Conservation (phyloP, 225 moss, liverwort and hornwort genomes). For the Lunularia cruciata region DNA sequence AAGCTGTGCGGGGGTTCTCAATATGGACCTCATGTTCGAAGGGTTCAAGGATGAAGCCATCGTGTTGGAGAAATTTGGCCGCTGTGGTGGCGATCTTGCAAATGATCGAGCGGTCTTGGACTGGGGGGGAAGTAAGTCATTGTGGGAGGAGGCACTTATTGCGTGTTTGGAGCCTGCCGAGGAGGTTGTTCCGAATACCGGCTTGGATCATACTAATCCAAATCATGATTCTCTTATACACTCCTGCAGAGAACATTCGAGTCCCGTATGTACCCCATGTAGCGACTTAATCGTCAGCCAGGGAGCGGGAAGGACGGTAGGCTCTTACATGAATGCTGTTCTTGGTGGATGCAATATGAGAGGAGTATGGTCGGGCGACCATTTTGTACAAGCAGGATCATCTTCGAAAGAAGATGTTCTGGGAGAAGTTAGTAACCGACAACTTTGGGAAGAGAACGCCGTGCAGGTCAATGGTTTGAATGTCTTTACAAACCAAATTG, state of each 20-base stretch:
- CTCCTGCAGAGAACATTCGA: background rate
- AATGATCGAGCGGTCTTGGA: slow-evolving; percentile 14
- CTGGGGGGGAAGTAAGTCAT: slow-evolving; percentile 11
- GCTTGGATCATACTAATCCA: background rate
- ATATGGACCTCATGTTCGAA: slow-evolving; percentile 11
- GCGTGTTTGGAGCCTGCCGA: background rate
- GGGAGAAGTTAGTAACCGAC: background rate
- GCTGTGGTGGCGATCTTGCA: background rate
- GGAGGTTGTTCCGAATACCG: background rate
- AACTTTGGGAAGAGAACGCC: background rate
- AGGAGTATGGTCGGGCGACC: slow-evolving; percentile 8
- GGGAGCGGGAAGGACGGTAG: background rate
- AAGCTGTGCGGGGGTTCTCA: slow-evolving; percentile 11
- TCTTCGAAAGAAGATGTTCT: background rate
- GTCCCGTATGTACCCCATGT: background rate
- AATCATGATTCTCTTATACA: background rate
- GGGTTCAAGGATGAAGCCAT: slow-evolving; percentile 15
- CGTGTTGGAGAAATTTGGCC: slow-evolving; percentile 14
- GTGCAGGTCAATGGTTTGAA: background rate
- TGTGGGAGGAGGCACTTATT: slow-evolving; percentile 14
- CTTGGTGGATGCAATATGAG: slow-evolving; percentile 4
- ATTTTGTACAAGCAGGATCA: background rate
- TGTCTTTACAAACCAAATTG: background rate
- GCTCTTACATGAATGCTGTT: background rate
- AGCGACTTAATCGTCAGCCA: background rate